phyloP scores from a whole-genome alignment of 2,329 filamentous ascomycete genomes.

The Fusarium coicis region DNA sequence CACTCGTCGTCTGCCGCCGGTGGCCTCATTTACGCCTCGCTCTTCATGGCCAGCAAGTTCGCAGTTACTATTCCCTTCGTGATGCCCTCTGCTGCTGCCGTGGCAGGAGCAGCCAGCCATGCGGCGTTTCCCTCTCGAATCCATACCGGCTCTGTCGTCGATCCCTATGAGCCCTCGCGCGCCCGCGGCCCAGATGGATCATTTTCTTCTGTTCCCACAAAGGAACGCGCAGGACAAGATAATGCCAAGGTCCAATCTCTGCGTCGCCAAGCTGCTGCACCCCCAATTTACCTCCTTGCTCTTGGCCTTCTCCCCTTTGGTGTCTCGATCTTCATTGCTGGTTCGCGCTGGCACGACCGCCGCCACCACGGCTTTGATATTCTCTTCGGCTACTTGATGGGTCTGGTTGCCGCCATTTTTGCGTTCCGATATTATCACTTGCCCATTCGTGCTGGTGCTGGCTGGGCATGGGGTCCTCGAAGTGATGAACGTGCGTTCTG shows the following conservation, averaged over 20 bases:
- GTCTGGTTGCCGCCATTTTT: slow-evolving; percentile 75
- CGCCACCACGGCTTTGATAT: slow-evolving; percentile 95
- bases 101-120: slow-evolving; percentile 64
- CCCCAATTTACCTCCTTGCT: slow-evolving; percentile 80
- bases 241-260: slow-evolving; percentile 50
- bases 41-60: slow-evolving; percentile 89
- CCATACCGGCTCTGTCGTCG: slow-evolving; percentile 47
- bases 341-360: slow-evolving; percentile 88
- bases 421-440: slow-evolving; percentile 89
- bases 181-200: slow-evolving; percentile 32
- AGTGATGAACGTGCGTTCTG: slow-evolving; percentile 80
- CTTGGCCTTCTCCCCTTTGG: slow-evolving; percentile 78
- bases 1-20: slow-evolving; percentile 75
- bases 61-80: slow-evolving; percentile 78
- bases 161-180: slow-evolving; percentile 49
- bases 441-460: slow-evolving; percentile 77
- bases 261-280: slow-evolving; percentile 81
- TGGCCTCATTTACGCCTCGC: slow-evolving; percentile 84
- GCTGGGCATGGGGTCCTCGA: slow-evolving; percentile 90
- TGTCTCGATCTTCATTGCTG: slow-evolving; percentile 81
- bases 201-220: slow-evolving; percentile 37
- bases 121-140: slow-evolving; percentile 82
- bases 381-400: slow-evolving; percentile 84
- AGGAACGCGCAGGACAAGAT: slow-evolving; percentile 41
- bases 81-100: slow-evolving; percentile 57